Base-by-base conservation (phyloP, 1,284 basidiomycete species). In the Termitomyces sp. region DNA sequence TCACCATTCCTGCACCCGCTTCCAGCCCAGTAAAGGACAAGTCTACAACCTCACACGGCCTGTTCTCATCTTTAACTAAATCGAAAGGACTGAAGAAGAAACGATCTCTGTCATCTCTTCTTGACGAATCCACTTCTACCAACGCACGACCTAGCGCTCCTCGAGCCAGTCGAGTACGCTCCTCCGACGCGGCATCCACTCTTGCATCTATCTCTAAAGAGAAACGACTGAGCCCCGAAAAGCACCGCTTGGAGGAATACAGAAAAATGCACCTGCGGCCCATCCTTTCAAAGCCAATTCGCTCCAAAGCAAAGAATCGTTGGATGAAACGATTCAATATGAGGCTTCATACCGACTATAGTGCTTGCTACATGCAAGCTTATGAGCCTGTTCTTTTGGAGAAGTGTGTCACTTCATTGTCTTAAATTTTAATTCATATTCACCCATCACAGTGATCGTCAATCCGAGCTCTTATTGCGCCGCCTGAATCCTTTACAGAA, bases 291-390 rank as follows among this genome's bases (percentile, higher is more conserved):
- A 51, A 57, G 15, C 49, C 52, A 38, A 13, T 28, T n/a, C 39
- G 50, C 21, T 15, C 43, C 1, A 33, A n/a, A 31, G 56, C 60
- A 28, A 73, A 68, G 54, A 68, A 69, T 46, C 65, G 65, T 19
- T 78, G 76, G 70, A 58, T 71, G 31, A 66, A 65, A 5, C 70
- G 73, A 44, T 66, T 68, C 46, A 75, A 74, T 42, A 76, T 78
- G 70, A 78, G 71, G 54, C 66, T 82, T 28, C 83, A 86, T 62
- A 80, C 81, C 1, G 83, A 82, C 60, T 61, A 71, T 3, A 61
- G 67, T 2, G 81, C 75, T 4, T 77, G 80, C 2, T 87, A 86
- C 63, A 82, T 86, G 81, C 81, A 81, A 57, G 70, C 82, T 0
- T 88, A 86, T 58, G 78, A 83, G 54, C 71, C 75, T 24, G 70